phyloP scores from a whole-genome alignment of 148 eudicot species.

The Rheum nobile region DNA sequence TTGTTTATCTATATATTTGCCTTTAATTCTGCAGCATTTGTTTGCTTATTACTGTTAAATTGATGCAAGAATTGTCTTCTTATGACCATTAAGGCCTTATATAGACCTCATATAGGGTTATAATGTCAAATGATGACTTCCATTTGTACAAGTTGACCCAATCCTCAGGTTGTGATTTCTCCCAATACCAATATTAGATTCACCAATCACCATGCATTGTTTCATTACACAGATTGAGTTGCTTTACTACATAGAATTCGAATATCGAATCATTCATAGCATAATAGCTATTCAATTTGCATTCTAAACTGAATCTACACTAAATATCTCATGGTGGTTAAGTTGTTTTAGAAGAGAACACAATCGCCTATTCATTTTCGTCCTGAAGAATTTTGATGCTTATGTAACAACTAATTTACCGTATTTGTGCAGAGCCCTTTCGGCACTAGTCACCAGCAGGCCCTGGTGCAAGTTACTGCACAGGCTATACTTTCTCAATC shows the following conservation, averaged over 20 bases:
- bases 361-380: too few relatives aligned
- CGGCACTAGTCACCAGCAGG: slow-evolving; percentile 69
- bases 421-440: slow-evolving; percentile 42
- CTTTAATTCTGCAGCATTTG: not conserved
- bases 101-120: not conserved
- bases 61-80: not conserved
- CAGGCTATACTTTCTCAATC: slow-evolving; percentile 50
- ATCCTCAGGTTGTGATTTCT: not conserved
- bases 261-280: not conserved
- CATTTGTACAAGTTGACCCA: not conserved
- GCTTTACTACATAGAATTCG: not conserved
- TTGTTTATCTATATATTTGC: not conserved
- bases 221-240: not conserved
- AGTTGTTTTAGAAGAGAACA: not conserved
- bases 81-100: not conserved
- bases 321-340: not conserved
- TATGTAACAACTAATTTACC: not conserved
- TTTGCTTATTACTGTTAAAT: not conserved
- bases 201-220: not conserved
- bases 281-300: not conserved
- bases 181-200: not conserved
- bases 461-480: slow-evolving; percentile 74
- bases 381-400: not conserved
- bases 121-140: not conserved
- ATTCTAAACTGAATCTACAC: not conserved